Conservation (phyloP, 441 rosid species). For the Gossypium laxum region DNA sequence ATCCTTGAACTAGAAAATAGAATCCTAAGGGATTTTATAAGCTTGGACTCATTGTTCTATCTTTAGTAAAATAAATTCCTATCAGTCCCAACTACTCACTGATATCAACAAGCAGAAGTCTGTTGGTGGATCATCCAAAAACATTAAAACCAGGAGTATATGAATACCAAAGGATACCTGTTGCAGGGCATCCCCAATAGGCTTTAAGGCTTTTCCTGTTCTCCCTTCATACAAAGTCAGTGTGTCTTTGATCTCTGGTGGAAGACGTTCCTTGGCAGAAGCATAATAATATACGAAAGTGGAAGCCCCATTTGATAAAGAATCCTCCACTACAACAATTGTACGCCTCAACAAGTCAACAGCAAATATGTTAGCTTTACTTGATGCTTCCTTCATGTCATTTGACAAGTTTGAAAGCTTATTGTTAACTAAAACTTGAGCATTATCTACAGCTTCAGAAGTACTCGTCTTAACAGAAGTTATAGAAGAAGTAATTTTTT, state of each 20-base stretch:
- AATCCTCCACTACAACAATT: conserved; percentile 54
- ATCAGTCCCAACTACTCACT: background rate
- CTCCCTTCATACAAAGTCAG: conserved; percentile 60
- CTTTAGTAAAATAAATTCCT: background rate
- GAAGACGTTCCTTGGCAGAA: conserved; percentile 60
- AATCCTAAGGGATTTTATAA: background rate
- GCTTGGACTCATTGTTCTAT: background rate
- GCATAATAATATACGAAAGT: conserved; percentile 59
- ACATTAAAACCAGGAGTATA: background rate
- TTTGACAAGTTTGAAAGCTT: conserved; percentile 39
- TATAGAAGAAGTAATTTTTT: conserved; percentile 44
- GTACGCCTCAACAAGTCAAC: conserved; percentile 56
- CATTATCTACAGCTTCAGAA: conserved; percentile 50
- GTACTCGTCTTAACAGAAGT: conserved; percentile 49
- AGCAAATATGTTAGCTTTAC: conserved; percentile 43
- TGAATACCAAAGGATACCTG: conserved; percentile 42
- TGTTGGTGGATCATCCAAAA: conserved; percentile 8
- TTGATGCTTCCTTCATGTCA: conserved; percentile 49
- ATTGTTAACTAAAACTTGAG: conserved; percentile 41
- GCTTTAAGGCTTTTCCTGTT: conserved; percentile 38
- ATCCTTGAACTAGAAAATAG: conserved; percentile 6
- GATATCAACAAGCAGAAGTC: background rate
- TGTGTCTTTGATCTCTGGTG: conserved; percentile 49
- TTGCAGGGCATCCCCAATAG: conserved; percentile 52
- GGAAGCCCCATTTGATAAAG: conserved; percentile 50